Evolutionary conservation across 306 rosid species (phyloP), one percentile per base, ranked within the genome.

Genomic region (Acacia melanoxylon): DNA sequence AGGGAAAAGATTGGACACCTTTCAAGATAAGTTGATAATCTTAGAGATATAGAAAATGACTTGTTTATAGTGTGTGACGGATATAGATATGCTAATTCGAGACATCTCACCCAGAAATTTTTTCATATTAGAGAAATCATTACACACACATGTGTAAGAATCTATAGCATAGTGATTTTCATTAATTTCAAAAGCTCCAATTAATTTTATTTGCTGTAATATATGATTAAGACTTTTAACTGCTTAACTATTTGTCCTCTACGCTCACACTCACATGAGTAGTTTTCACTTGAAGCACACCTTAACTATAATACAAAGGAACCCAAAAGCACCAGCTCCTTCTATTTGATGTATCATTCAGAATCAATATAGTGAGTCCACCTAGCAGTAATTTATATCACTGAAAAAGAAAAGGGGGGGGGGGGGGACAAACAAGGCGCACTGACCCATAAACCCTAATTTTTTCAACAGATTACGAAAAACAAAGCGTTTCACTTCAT

Each of bases 1-100:
- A 33, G 74, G 76, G 83, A 89, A 91, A 89, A 87, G 95, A 88
- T 91, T 83, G 83, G 90, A 79, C 90, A 89, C 89, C 90, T 91
- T 85, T 80, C 79, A 82, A 84, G 86, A 80, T 84, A 84, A 84
- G 89, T 83, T 74, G 86, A 82, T 86, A 84, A 61, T 72, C 65
- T 72, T 17, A 15, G 80, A 2, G 72, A 3, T 83, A 67, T 82
- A 61, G 86, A 85, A 83, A 78, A 75, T 69, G 86, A 87, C 91
- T 63, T 76, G 59, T 86, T 66, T 78, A 72, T 24, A 81, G 73
- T 77, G 83, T 86, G 76, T 77, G 83, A 75, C 77, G 66, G 74
- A 81, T 82, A 81, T 75, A 73, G 58, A 45, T 65, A 78, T 76
- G 80, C 41, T 80, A 77, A 79, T 65, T 75, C 63, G 44, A 84